Conservation (phyloP, 2,329 filamentous ascomycete species). For the Gaeumannomyces tritici region DNA sequence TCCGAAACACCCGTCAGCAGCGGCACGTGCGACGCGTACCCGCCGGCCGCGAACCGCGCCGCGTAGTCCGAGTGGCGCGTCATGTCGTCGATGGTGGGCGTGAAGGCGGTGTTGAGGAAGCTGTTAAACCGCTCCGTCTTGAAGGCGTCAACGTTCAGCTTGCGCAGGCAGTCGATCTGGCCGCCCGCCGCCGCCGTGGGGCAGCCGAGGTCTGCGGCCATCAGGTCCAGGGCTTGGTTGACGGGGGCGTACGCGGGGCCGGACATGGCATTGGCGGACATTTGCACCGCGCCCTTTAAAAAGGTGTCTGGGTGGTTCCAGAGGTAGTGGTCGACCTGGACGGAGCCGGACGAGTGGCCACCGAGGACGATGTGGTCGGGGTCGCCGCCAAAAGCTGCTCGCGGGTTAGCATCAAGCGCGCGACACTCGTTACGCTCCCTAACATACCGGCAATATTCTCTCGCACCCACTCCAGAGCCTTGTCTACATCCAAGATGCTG, state of each 20-base stretch:
- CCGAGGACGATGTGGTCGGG: conserved; percentile 1
- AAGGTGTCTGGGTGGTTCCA: conserved; percentile 3
- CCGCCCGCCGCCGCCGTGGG: neutral
- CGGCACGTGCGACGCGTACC: conserved; percentile 1
- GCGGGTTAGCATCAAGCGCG: no score
- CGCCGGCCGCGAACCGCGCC: neutral
- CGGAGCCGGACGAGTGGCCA: conserved; percentile 1
- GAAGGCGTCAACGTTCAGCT: neutral
- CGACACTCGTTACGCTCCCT: no score
- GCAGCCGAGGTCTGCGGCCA: conserved; percentile 1
- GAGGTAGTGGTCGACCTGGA: conserved; percentile 2
- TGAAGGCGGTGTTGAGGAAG: conserved; percentile 2
- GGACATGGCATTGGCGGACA: conserved; percentile 1
- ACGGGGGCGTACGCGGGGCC: neutral
- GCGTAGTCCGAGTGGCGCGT: conserved; percentile 1
- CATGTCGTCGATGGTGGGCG: conserved; percentile 1
- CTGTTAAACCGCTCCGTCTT: neutral
- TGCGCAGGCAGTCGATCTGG: conserved; percentile 1
- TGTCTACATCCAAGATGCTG: conserved; percentile 3
- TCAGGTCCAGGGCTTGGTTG: neutral
- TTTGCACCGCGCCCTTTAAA: neutral
- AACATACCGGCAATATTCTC: neutral
- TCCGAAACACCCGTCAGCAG: neutral
- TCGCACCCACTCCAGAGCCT: neutral
- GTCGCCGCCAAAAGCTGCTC: neutral